These are phyloP conservation scores for Xylaria arbuscula DNA, from an alignment of 2,329 filamentous ascomycete genomes.

Conservation along the genomic window DNA sequence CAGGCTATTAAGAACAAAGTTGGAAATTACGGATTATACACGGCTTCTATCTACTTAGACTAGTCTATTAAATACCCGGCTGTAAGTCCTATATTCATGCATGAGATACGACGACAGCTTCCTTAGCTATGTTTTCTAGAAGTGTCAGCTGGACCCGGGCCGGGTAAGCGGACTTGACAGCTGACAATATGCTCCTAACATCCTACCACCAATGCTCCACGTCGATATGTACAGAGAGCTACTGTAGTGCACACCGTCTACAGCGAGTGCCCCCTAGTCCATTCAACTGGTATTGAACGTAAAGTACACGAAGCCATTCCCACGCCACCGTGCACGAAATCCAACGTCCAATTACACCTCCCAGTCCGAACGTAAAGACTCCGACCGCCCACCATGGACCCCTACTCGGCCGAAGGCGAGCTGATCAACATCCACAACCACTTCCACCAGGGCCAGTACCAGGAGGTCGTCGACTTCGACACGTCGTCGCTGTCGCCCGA, in stretches of 20 bases:
- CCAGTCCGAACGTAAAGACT: constrained; percentile 2
- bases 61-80: no score
- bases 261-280: neutral
- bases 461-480: constrained; percentile 87
- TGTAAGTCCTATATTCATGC: no score
- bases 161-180: neutral
- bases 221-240: neutral
- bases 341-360: neutral
- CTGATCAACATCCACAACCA: constrained; percentile 77
- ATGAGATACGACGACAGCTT: no score
- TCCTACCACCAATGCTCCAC: constrained; percentile 22
- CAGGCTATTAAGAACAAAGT: no score
- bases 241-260: neutral
- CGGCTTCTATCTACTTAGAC: no score
- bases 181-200: constrained; percentile 18
- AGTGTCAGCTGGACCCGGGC: no score
- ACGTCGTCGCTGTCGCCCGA: constrained; percentile 79
- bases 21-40: no score
- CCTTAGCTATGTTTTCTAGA: no score
- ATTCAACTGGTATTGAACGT: neutral
- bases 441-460: constrained; percentile 85
- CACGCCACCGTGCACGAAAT: neutral
- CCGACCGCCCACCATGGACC: constrained; percentile 65
- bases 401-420: constrained; percentile 77
- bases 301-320: constrained; percentile 5